Conservation (phyloP, 352 stramenopile species). For the Halophytophthora polymorphica region DNA sequence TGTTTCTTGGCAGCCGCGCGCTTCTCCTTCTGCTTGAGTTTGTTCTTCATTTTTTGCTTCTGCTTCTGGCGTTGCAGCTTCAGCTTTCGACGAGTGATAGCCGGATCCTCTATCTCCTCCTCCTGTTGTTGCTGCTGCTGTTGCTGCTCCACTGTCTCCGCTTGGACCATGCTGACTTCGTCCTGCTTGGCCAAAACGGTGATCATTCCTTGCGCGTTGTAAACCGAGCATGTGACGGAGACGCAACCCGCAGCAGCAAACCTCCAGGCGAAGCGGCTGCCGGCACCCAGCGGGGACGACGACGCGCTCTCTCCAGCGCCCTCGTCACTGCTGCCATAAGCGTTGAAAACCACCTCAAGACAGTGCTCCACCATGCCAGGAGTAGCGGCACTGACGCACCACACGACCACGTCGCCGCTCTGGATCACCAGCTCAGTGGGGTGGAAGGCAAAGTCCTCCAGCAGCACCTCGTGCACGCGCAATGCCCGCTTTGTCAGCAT, state of each 20-base stretch:
- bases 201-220: conserved; percentile 31
- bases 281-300: conserved; percentile 21
- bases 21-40: conserved; percentile 24
- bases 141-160: conserved; percentile 7
- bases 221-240: conserved; percentile 32
- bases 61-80: conserved; percentile 14
- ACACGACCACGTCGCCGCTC: conserved; percentile 33
- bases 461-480: conserved; percentile 29
- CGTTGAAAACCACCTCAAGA: conserved; percentile 23
- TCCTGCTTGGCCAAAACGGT: conserved; percentile 17
- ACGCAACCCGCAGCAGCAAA: conserved; percentile 23
- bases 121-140: conserved; percentile 1
- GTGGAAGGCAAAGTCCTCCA: conserved; percentile 37
- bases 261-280: conserved; percentile 31
- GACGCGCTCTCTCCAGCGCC: conserved; percentile 8
- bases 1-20: conserved; percentile 16
- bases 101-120: conserved; percentile 12
- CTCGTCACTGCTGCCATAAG: background rate
- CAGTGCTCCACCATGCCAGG: conserved; percentile 41
- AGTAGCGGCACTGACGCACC: conserved; percentile 30
- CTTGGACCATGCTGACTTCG: conserved; percentile 9
- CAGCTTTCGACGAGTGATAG: conserved; percentile 11
- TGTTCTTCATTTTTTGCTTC: conserved; percentile 20
- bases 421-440: conserved; percentile 27
- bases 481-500: background rate